Evolutionary conservation across 208 protist species (phyloP).

Genomic region (Wallacemonas sp.): DNA sequence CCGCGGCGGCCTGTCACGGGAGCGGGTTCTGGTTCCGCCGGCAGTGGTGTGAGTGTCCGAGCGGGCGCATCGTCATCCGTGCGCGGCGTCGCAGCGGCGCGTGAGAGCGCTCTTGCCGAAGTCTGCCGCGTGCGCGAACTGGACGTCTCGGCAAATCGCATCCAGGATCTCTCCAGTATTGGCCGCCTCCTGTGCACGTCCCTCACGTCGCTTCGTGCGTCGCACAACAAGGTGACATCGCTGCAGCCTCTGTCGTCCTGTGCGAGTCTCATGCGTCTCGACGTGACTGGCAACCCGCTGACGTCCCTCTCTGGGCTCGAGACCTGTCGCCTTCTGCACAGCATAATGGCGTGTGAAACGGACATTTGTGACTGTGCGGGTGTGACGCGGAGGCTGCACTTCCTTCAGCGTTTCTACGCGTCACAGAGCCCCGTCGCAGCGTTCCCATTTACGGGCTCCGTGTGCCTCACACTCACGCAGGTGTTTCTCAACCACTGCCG

Average conservation of each 20-base stretch:
- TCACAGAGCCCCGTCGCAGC: conserved; percentile 55
- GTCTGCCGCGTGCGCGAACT: conserved; percentile 31
- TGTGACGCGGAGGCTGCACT: background rate
- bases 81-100: conserved; percentile 65
- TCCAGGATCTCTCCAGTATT: conserved; percentile 38
- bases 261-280: conserved; percentile 36
- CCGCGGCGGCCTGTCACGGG: background rate
- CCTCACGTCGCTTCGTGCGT: conserved; percentile 29
- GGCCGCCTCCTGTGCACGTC: conserved; percentile 37
- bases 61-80: conserved; percentile 19
- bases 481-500: conserved; percentile 75
- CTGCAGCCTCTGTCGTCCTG: conserved; percentile 50
- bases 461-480: conserved; percentile 58
- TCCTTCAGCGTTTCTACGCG: conserved; percentile 63
- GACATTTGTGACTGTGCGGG: conserved; percentile 28
- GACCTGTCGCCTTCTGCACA: conserved; percentile 42
- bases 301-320: conserved; percentile 30
- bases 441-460: conserved; percentile 17
- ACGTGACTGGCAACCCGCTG: conserved; percentile 59
- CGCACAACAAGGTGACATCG: conserved; percentile 51
- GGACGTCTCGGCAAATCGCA: conserved; percentile 59
- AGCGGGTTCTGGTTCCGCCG: background rate
- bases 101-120: conserved; percentile 43
- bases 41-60: background rate
- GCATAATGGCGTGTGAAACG: conserved; percentile 72